Base-by-base conservation (phyloP, 192 early-diverging fungal species). In the Linnemannia elongata region DNA sequence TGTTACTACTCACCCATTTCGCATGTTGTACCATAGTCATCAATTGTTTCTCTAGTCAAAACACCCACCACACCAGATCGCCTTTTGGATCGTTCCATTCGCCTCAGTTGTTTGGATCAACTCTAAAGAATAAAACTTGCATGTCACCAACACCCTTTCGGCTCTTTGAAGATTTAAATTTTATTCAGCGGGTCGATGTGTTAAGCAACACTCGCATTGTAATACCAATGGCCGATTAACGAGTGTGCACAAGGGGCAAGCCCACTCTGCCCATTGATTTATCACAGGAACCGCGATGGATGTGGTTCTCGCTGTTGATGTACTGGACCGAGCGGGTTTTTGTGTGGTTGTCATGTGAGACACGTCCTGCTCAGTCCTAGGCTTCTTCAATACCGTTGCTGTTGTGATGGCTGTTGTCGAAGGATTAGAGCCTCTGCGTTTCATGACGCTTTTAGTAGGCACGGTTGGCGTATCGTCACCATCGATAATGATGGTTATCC, bases 241-340 rank as follows among this genome's bases (percentile, higher is more conserved):
- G 36, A 93, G 81, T n/a, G 94, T 94, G 79, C 94, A 94, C 13
- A 55, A 30, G 1, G 92, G 84, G 77, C 94, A 94, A 13, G 78
- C 24, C 94, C 94, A 94, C 42, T 76, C 44, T 33, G 22, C 49
- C 74, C 82, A 85, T 18, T 66, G 33, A 52, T 42, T 75, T 18
- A 30, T 52, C n/a, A 15, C 24, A 30, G 68, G 42, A 10, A 49
- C 36, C 71, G 38, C 75, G 27, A 49, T 8, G 12, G 8, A 44
- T 63, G 75, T 17, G 22, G 44, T 49, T 18, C 44, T 18, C 12
- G 71, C 27, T 18, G 41, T 27, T 39, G 71, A 0, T 60, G 78
- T 33, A 17, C 38, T 17, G 7, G 52, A 1, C 42, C 18, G 18
- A 30, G 35, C 20, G 22, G n/a, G 6, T 42, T 69, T 33, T 4